phyloP scores from a whole-genome alignment of 192 early-diverging fungal genomes.

The Gaertneriomyces semiglobifer region DNA sequence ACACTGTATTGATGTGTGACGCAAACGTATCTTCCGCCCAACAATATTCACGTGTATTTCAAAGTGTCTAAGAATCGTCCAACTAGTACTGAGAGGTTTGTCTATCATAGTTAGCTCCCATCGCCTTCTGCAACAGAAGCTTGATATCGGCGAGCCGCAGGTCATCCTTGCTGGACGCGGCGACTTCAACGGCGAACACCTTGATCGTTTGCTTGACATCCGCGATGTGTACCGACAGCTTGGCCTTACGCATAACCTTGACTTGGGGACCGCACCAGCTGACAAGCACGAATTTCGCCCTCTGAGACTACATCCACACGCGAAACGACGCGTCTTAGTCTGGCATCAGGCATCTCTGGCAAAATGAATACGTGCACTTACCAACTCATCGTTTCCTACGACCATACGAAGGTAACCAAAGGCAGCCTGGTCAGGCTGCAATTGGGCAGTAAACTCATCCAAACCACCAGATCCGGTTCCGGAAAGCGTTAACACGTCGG shows the following conservation, averaged over 20 bases:
- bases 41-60: no score
- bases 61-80: no score
- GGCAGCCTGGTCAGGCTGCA: slow-evolving; percentile 65
- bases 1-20: no score
- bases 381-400: slow-evolving; percentile 58
- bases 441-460: slow-evolving; percentile 53
- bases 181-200: slow-evolving; percentile 69
- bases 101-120: slow-evolving; percentile 46
- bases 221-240: slow-evolving; percentile 73
- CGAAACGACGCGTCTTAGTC: no score
- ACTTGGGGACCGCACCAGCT: slow-evolving; percentile 64
- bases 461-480: slow-evolving; percentile 58
- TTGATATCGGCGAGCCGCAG: slow-evolving; percentile 60
- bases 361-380: slow-evolving; percentile 1
- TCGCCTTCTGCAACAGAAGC: slow-evolving; percentile 62
- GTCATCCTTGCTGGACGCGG: slow-evolving; percentile 58
- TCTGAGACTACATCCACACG: slow-evolving; percentile 24
- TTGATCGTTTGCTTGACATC: slow-evolving; percentile 71
- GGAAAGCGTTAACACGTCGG: slow-evolving; percentile 43
- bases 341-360: not conserved
- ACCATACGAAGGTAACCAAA: slow-evolving; percentile 74
- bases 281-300: slow-evolving; percentile 45
- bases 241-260: slow-evolving; percentile 75
- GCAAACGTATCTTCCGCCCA: no score
- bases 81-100: slow-evolving; percentile 15